Conservation (phyloP, 2,329 filamentous ascomycete genomes). For the Didymella segeticola region DNA sequence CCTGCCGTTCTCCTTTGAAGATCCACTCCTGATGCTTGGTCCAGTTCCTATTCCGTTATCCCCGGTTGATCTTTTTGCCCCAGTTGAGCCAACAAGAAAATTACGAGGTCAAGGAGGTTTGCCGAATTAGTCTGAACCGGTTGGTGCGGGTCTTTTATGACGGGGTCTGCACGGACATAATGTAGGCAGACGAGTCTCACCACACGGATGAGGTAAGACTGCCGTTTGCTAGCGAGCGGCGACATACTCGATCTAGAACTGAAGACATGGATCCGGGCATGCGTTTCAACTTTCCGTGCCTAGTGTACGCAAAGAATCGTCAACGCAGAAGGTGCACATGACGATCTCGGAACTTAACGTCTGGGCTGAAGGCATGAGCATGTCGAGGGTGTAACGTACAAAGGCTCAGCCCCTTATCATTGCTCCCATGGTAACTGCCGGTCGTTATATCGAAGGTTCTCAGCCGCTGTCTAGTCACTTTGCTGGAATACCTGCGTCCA, state of each 20-base stretch:
- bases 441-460: background rate
- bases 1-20: slow-evolving; percentile 11
- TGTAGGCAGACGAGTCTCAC: background rate
- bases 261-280: slow-evolving; percentile 4
- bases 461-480: background rate
- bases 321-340: slow-evolving; percentile 4
- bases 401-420: slow-evolving; percentile 11
- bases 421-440: slow-evolving; percentile 3
- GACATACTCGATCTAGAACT: slow-evolving; percentile 2
- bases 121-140: slow-evolving; percentile 4
- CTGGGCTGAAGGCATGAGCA: background rate
- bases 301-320: slow-evolving; percentile 2
- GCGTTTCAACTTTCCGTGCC: background rate
- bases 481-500: background rate
- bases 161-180: slow-evolving; percentile 5
- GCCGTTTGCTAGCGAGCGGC: slow-evolving; percentile 2
- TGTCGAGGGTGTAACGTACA: slow-evolving; percentile 5
- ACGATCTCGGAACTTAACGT: slow-evolving; percentile 4
- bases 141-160: background rate
- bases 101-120: slow-evolving; percentile 6
- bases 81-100: slow-evolving; percentile 2
- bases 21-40: slow-evolving; percentile 4
- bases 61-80: slow-evolving; percentile 14
- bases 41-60: slow-evolving; percentile 1
- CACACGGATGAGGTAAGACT: slow-evolving; percentile 3